Evolutionary conservation across 257 asterid genomes (phyloP), one percentile per base, ranked within the genome.

Genomic region (Nicotiana paniculata): DNA sequence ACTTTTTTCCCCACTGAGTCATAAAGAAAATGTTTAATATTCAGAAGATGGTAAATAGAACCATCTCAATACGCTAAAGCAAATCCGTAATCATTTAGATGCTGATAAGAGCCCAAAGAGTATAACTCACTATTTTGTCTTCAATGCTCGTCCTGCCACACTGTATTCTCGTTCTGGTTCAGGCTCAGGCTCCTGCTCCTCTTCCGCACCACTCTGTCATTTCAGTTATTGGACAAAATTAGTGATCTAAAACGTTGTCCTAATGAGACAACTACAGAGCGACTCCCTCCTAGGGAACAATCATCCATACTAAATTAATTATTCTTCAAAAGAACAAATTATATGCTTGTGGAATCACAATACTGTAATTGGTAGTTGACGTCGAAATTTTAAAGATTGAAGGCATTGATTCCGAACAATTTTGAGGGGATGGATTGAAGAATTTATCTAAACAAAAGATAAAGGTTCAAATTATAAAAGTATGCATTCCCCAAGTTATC

Each of bases 101-200:
- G 72, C 28, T 62, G 78, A 80, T 80, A 48, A 63, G 54, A 81
- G 64, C 59, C n/a, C 17, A 59, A 66, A 81, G 80, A 46, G 16
- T 32, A 33, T 69, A 82, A 93, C 99, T 93, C 86, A 94, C 98
- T 83, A 96, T 92, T 94, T 96, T 62, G 89, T 92, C 90, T 94
- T 96, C 43, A 89, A 89, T 79, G 97, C 97, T 69, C 91, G 92
- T 78, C 98, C 98, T 13, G 95, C 97, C 84, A 90, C 88, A 37
- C 97, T 89, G 74, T 96, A 96, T 88, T 89, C 93, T 32, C 95
- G 90, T 66, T 79, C 87, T 35, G 95, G 96, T 90, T 91, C 94
- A 9, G 85, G 82, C 76, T 90, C 96, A 24, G 84, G 92, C 83
- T 86, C 95, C 83, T 82, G 92, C 83, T 89, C 97, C 83, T 83